Conservation (phyloP, 768 basidiomycete species). For the Infundibulicybe gibba region DNA sequence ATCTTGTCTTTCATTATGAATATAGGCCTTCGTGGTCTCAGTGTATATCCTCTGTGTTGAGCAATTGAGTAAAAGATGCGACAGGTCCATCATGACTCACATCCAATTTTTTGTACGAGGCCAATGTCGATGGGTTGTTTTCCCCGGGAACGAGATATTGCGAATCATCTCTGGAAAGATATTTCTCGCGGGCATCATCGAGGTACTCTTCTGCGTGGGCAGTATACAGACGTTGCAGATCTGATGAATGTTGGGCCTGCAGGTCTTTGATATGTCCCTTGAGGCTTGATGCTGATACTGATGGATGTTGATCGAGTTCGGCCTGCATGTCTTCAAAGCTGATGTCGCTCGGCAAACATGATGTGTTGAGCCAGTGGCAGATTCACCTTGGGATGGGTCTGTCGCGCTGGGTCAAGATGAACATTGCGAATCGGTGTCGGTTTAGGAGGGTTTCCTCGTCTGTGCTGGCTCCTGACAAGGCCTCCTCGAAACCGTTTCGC, state of each 20-base stretch:
- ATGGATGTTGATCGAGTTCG: constrained; percentile 17
- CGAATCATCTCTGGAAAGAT: constrained; percentile 25
- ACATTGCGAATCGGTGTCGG: constrained; percentile 32
- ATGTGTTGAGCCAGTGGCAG: constrained; percentile 5
- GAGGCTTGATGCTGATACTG: constrained; percentile 20
- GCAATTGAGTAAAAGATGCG: too few species aligned
- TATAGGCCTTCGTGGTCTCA: too few species aligned
- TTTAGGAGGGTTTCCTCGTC: constrained; percentile 15
- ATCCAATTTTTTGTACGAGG: constrained; percentile 17
- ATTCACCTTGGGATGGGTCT: constrained; percentile 34
- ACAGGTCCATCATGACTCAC: constrained; percentile 5
- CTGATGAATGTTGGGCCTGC: constrained; percentile 24
- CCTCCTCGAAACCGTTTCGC: background rate
- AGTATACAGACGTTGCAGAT: constrained; percentile 33
- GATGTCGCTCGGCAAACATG: background rate
- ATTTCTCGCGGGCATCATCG: constrained; percentile 29
- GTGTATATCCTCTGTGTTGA: constrained; percentile 18
- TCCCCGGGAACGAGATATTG: constrained; percentile 13
- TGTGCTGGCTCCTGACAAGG: background rate
- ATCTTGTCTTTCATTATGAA: constrained; percentile 5
- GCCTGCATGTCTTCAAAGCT: constrained; percentile 34
- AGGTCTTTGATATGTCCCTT: constrained; percentile 23
- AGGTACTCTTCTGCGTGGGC: constrained; percentile 31
- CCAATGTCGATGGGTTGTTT: constrained; percentile 13
- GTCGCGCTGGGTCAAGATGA: constrained; percentile 35